These are phyloP conservation scores for Yamadazyma paraphyllophila DNA, from an alignment of 805 yeast genomes.

Conservation along the genomic window DNA sequence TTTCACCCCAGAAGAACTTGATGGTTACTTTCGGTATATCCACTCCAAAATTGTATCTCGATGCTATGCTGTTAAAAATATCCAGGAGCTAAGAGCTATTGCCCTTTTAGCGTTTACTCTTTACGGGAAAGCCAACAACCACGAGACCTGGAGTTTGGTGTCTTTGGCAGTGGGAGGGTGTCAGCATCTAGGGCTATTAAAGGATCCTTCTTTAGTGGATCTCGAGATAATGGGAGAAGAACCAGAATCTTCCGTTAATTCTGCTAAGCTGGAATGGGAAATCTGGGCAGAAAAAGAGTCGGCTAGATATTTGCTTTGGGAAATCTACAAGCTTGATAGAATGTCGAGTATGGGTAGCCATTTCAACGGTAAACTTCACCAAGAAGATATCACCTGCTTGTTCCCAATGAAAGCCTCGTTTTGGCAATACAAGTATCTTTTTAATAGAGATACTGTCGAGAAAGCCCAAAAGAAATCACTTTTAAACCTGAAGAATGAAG, in stretches of 20 bases:
- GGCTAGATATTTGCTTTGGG: slow-evolving; percentile 15
- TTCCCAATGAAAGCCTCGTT: slow-evolving; percentile 13
- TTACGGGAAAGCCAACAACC: slow-evolving; percentile 13
- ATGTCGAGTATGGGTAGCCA: slow-evolving; percentile 15
- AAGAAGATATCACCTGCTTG: slow-evolving; percentile 10
- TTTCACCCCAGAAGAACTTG: slow-evolving; percentile 8
- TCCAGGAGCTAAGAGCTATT: slow-evolving; percentile 14
- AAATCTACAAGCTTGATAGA: slow-evolving; percentile 16
- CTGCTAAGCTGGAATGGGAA: slow-evolving; percentile 11
- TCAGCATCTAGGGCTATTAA: slow-evolving; percentile 15
- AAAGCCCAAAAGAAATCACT: slow-evolving; percentile 10
- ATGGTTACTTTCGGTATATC: slow-evolving; percentile 7
- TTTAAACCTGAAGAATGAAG: not conserved
- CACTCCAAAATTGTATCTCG: slow-evolving; percentile 11
- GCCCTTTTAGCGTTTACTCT: slow-evolving; percentile 15
- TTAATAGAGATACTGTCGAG: slow-evolving; percentile 7
- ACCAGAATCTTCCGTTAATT: not conserved
- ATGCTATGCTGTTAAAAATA: slow-evolving; percentile 15
- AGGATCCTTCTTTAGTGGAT: slow-evolving; percentile 6
- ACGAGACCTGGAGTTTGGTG: slow-evolving; percentile 18
- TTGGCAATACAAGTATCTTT: slow-evolving; percentile 9
- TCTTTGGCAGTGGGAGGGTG: slow-evolving; percentile 17
- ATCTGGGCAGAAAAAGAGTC: slow-evolving; percentile 15
- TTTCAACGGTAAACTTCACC: slow-evolving; percentile 14
- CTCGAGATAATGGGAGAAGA: not conserved